Conservation (phyloP, 306 rosid species). For the Ormosia semicastrata region DNA sequence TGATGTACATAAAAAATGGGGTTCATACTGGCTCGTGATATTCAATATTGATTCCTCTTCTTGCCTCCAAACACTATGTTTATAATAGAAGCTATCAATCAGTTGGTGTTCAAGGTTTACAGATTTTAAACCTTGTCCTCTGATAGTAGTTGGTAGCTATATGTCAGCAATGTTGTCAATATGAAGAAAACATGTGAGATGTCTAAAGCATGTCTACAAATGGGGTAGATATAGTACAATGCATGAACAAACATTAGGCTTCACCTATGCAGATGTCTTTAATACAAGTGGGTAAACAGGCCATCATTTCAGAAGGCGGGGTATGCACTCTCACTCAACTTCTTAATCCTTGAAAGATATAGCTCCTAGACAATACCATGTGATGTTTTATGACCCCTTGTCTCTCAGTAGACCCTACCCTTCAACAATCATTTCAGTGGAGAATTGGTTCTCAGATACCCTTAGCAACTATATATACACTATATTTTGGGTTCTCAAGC, state of each 20-base stretch:
- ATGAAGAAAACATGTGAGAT: background rate
- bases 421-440: background rate
- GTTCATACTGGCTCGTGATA: background rate
- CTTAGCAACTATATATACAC: background rate
- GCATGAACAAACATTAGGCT: background rate
- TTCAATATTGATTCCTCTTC: background rate
- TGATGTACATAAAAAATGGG: no score
- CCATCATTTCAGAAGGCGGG: background rate
- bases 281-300: no score
- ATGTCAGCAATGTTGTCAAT: background rate
- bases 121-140: no score
- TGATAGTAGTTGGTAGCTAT: no score
- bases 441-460: background rate
- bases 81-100: background rate
- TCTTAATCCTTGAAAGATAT: background rate
- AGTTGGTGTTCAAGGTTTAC: background rate
- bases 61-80: background rate
- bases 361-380: conserved; percentile 12
- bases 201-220: background rate
- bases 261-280: background rate
- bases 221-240: background rate
- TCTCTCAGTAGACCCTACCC: background rate
- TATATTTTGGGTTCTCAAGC: background rate
- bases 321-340: background rate
- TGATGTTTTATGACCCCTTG: background rate